phyloP scores from a whole-genome alignment of 441 rosid genomes.

The Isatis lusitanica region DNA sequence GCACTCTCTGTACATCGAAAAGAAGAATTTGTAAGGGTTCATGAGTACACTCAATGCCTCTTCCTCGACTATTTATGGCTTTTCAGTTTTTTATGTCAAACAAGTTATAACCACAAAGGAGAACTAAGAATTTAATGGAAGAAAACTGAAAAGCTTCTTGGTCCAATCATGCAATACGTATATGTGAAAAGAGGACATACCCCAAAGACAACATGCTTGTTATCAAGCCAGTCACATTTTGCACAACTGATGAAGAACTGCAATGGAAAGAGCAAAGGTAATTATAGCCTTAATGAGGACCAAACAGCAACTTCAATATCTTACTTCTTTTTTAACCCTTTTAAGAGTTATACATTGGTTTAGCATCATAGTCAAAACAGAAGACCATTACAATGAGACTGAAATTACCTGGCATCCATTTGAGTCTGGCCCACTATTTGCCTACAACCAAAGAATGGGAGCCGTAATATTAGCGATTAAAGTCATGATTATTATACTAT shows the following conservation, averaged over 20 bases:
- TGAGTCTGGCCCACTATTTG: slow-evolving; percentile 84
- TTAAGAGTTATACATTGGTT: background rate
- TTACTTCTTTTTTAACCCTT: background rate
- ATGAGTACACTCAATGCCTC: background rate
- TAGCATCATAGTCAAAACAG: background rate
- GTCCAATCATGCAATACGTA: background rate
- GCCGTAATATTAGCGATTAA: background rate
- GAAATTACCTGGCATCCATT: slow-evolving; percentile 84
- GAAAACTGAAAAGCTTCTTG: background rate
- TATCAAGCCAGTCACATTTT: slow-evolving; percentile 98
- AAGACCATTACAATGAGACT: background rate
- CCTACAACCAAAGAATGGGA: slow-evolving; percentile 50
- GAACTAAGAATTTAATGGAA: background rate
- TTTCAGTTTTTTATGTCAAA: background rate
- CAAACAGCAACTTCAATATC: background rate
- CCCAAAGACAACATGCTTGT: slow-evolving; percentile 96
- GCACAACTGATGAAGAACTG: slow-evolving; percentile 95
- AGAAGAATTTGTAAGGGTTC: slow-evolving; percentile 4
- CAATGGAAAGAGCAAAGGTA: slow-evolving; percentile 31
- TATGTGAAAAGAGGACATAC: slow-evolving; percentile 43
- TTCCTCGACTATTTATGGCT: background rate
- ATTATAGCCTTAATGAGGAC: background rate
- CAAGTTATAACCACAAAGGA: background rate
- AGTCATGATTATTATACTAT: background rate
- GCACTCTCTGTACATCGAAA: slow-evolving; percentile 63